Evolutionary conservation across 73 alveolate genomes (phyloP), one percentile per base, ranked within the genome.

Genomic region (Vitrella brassicaformis): DNA sequence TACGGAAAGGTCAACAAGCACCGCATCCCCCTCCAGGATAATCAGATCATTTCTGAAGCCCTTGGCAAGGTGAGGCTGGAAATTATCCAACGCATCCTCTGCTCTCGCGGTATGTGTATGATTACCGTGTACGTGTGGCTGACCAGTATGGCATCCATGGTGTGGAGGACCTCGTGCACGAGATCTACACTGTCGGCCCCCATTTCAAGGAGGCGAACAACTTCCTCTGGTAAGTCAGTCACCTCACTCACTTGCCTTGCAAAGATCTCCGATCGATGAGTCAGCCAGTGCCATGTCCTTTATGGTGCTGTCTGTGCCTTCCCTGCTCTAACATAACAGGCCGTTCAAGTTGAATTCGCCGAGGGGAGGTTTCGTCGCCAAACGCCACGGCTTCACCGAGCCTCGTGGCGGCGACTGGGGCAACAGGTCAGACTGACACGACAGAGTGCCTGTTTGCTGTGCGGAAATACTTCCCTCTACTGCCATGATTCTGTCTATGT

Each of bases 221-320:
- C 87, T 92, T 92, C 94, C 82, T 92, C 74, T 92, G 97, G 97
- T n/a, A n/a, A n/a, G n/a, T n/a, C n/a, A n/a, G n/a, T n/a, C n/a
- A n/a, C n/a, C n/a, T n/a, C n/a, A n/a, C n/a, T n/a, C n/a, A n/a
- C n/a, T n/a, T n/a, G n/a, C n/a, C n/a, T n/a, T n/a, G n/a, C n/a
- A n/a, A n/a, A n/a, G n/a, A n/a, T n/a, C n/a, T n/a, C n/a, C n/a
- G n/a, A n/a, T n/a, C n/a, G n/a, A n/a, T n/a, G n/a, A n/a, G n/a
- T n/a, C n/a, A n/a, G n/a, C n/a, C n/a, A n/a, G n/a, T n/a, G n/a
- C n/a, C n/a, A n/a, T n/a, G n/a, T n/a, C n/a, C n/a, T n/a, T n/a
- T n/a, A n/a, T n/a, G n/a, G n/a, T n/a, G n/a, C n/a, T n/a, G n/a
- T n/a, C n/a, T n/a, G n/a, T n/a, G n/a, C n/a, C n/a, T n/a, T n/a